Percentiles rank a stretch among this genome's conserved stretches.
phyloP scores from a whole-genome alignment of 805 yeast species.

The Brettanomyces nanus region DNA sequence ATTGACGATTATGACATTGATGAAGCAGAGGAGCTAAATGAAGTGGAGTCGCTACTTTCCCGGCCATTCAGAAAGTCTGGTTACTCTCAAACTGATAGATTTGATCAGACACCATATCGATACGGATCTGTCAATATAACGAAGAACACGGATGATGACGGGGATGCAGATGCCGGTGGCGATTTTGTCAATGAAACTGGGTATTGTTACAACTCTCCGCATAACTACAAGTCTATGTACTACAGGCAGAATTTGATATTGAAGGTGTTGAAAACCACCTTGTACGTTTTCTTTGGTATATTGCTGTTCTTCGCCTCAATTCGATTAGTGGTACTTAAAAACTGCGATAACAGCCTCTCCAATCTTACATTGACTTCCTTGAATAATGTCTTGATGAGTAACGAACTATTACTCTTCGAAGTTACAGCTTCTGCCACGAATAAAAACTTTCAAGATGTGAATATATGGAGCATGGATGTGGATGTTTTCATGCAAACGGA shows the following conservation, averaged over 20 bases:
- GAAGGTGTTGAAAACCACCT: constrained; percentile 9
- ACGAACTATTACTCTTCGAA: constrained; percentile 25
- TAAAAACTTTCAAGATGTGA: constrained; percentile 24
- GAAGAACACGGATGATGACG: constrained; percentile 1
- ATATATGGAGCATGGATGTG: constrained; percentile 24
- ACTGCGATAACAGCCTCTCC: constrained; percentile 20
- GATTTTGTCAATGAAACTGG: too few species aligned
- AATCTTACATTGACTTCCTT: constrained; percentile 18
- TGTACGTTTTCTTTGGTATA: not conserved
- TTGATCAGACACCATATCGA: not conserved
- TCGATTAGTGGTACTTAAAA: constrained; percentile 19
- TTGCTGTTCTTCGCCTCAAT: constrained; percentile 1
- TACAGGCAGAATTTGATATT: constrained; percentile 17
- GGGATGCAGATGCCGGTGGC: too few species aligned
- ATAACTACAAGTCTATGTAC: constrained; percentile 24
- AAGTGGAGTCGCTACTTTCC: constrained; percentile 17
- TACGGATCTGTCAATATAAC: not conserved
- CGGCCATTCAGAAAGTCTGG: constrained; percentile 3
- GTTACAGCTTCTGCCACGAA: constrained; percentile 20
- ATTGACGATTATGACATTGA: not conserved
- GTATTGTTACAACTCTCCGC: constrained; percentile 22
- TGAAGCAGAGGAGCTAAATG: constrained; percentile 12
- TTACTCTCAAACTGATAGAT: not conserved
- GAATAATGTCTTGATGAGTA: constrained; percentile 24
- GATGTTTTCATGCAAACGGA: constrained; percentile 26